Evolutionary conservation across 169 alveolate genomes (phyloP).

Genomic region (Cryptosporidium tyzzeri): DNA sequence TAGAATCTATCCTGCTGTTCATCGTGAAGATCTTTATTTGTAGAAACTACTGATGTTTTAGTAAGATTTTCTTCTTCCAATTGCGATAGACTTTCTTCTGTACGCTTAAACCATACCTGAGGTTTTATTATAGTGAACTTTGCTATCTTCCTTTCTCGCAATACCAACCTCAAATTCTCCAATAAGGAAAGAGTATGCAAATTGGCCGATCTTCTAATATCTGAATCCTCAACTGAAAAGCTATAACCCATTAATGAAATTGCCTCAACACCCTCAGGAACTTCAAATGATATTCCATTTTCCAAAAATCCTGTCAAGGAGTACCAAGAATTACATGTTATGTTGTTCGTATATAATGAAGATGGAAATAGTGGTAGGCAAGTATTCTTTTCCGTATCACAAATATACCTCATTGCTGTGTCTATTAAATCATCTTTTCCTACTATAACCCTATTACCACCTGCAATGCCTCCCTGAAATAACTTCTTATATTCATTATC

Average conservation of each 20-base stretch:
- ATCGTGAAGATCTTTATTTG: neutral
- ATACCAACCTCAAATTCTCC: constrained; percentile 50
- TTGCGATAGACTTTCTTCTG: neutral
- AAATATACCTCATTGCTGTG: constrained; percentile 55
- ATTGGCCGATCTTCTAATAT: constrained; percentile 28
- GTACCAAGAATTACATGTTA: constrained; percentile 67
- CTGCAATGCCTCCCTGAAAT: neutral
- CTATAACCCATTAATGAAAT: constrained; percentile 47
- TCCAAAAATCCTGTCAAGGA: constrained; percentile 32
- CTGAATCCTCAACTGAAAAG: constrained; percentile 30
- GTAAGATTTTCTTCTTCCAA: constrained; percentile 3
- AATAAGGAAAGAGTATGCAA: constrained; percentile 38
- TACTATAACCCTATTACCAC: neutral
- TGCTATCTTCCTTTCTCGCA: constrained; percentile 19
- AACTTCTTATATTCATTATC: neutral
- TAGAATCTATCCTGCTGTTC: constrained; percentile 35
- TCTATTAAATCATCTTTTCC: constrained; percentile 56
- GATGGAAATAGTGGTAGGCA: constrained; percentile 60
- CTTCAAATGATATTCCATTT: constrained; percentile 36
- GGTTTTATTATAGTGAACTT: constrained; percentile 37
- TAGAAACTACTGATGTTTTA: neutral
- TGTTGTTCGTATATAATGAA: constrained; percentile 46
- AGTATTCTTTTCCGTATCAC: constrained; percentile 23
- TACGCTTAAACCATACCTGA: constrained; percentile 56
- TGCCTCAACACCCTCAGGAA: constrained; percentile 68